Conservation (phyloP, 805 yeast genomes). For the Candida ponderosae region DNA sequence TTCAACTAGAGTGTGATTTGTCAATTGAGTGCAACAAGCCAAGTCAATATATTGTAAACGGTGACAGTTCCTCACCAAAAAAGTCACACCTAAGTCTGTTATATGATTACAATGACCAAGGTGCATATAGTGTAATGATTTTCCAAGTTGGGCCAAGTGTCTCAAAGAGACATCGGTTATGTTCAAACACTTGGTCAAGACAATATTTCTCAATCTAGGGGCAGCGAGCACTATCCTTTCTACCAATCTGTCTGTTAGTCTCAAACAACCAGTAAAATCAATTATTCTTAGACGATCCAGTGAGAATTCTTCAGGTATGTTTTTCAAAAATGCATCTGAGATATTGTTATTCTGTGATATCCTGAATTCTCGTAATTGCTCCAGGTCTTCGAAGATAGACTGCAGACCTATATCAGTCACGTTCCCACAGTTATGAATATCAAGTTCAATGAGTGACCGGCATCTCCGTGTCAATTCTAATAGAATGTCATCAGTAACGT, state of each 20-base stretch:
- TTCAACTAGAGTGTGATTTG: conserved; percentile 74
- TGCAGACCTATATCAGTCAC: conserved; percentile 60
- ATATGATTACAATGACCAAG: conserved; percentile 89
- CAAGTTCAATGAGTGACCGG: conserved; percentile 80
- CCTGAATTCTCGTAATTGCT: conserved; percentile 79
- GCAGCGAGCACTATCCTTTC: conserved; percentile 66
- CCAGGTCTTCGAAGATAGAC: conserved; percentile 48
- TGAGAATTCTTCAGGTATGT: conserved; percentile 37
- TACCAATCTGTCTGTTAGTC: conserved; percentile 73
- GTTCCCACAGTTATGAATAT: conserved; percentile 73
- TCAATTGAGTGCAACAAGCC: conserved; percentile 87
- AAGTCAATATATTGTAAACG: conserved; percentile 88
- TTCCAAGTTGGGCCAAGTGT: conserved; percentile 65
- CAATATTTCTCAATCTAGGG: conserved; percentile 82
- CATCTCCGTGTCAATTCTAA: conserved; percentile 60
- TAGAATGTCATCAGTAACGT: conserved; percentile 58
- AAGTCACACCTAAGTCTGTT: conserved; percentile 81
- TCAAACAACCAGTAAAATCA: conserved; percentile 78
- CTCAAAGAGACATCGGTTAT: conserved; percentile 76
- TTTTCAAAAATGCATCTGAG: conserved; percentile 56
- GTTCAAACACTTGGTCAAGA: conserved; percentile 79
- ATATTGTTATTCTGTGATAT: conserved; percentile 66
- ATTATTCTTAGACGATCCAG: conserved; percentile 69
- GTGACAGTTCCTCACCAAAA: conserved; percentile 68
- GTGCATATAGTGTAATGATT: conserved; percentile 81